Evolutionary conservation across 257 asterid genomes (phyloP).

Genomic region (Solanum ossicruentum): DNA sequence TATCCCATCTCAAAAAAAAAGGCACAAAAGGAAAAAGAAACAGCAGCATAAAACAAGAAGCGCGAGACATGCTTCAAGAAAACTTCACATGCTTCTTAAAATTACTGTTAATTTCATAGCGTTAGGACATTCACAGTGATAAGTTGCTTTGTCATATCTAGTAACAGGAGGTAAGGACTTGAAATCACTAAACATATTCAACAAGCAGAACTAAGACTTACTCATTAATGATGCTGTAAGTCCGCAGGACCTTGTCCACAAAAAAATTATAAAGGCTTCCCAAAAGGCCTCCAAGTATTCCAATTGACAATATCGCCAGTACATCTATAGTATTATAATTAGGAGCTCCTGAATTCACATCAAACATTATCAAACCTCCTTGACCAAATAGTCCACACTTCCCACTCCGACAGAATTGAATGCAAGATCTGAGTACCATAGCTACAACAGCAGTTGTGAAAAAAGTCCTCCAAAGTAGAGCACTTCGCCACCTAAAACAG

Average conservation of each 20-base stretch:
- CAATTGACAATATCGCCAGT: constrained; percentile 65
- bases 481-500: constrained; percentile 93
- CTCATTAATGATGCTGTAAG: constrained; percentile 78
- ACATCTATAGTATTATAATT: constrained; percentile 45
- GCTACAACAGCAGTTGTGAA: constrained; percentile 97
- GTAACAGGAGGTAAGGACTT: neutral
- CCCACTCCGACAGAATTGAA: constrained; percentile 56
- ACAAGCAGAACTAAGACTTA: constrained; percentile 21
- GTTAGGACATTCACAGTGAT: neutral
- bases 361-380: constrained; percentile 93
- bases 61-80: neutral
- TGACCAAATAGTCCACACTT: constrained; percentile 87
- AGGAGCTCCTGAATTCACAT: constrained; percentile 53
- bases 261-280: constrained; percentile 84
- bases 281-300: constrained; percentile 78
- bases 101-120: neutral
- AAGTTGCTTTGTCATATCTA: neutral
- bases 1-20: neutral
- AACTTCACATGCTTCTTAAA: neutral
- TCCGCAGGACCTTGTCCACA: constrained; percentile 79
- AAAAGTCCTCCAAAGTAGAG: constrained; percentile 96
- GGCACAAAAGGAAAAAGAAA: neutral
- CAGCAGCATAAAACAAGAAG: neutral
- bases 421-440: constrained; percentile 59
- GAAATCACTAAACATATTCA: neutral